Conservation (phyloP, 306 rosid genomes). For the Senna siamea region DNA sequence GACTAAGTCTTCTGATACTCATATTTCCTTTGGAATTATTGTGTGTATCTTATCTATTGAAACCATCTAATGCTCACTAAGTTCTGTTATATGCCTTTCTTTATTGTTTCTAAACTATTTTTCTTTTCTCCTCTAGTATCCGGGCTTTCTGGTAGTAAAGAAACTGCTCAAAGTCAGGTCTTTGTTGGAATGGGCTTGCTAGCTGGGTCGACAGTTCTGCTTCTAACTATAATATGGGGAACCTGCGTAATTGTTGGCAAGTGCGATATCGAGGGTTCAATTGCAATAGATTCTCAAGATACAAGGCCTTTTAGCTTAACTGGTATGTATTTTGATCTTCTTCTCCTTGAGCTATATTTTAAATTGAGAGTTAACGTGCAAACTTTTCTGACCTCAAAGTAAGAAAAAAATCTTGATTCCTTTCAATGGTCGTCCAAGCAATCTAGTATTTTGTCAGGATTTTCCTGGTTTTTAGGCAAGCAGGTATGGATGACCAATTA, state of each 20-base stretch:
- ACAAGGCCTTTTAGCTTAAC: slow-evolving; percentile 56
- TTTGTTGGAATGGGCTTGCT: slow-evolving; percentile 80
- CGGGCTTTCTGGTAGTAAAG: slow-evolving; percentile 69
- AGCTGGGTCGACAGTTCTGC: slow-evolving; percentile 75
- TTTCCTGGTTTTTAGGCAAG: background rate
- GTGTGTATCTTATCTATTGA: background rate
- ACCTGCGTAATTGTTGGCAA: slow-evolving; percentile 72
- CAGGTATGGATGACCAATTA: background rate
- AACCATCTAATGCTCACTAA: background rate
- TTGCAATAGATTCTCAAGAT: slow-evolving; percentile 62
- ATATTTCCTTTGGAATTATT: slow-evolving; percentile 2
- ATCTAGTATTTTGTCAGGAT: slow-evolving; percentile 2
- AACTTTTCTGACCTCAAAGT: slow-evolving; percentile 9
- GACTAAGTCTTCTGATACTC: background rate
- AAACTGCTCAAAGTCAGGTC: slow-evolving; percentile 74
- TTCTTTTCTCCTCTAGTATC: slow-evolving; percentile 50
- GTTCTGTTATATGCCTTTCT: slow-evolving; percentile 11
- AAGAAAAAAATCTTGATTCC: background rate
- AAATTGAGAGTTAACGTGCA: background rate
- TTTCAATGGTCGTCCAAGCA: slow-evolving; percentile 21
- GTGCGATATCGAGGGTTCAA: slow-evolving; percentile 63
- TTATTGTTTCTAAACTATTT: slow-evolving; percentile 16
- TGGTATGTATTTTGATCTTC: slow-evolving; percentile 48
- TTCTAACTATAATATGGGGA: slow-evolving; percentile 78
- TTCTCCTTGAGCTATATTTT: slow-evolving; percentile 2